A percentile compares a stretch with the other conserved stretches of the same genome.
Conservation (phyloP, 2,329 filamentous ascomycete genomes). For the Erysiphe pulchra region DNA sequence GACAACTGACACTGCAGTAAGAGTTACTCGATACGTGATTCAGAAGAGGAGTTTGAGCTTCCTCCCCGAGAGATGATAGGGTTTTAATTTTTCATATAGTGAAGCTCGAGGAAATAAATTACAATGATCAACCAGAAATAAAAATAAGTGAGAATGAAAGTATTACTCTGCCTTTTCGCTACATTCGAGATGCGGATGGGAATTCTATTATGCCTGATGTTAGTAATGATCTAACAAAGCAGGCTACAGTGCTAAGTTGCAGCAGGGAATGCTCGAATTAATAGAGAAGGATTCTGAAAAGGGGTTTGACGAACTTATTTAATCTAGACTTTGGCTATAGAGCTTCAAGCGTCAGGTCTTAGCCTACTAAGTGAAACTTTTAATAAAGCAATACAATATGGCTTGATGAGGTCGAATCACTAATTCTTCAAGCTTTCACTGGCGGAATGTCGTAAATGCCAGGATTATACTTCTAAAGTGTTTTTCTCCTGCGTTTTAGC, state of each 20-base stretch:
- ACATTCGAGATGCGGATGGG: slow-evolving; percentile 51
- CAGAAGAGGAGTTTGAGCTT: slow-evolving; percentile 45
- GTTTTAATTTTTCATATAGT: slow-evolving; percentile 21
- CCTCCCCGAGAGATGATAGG: no score
- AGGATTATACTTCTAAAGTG: no score
- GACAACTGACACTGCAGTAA: slow-evolving; percentile 92
- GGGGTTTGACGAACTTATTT: slow-evolving; percentile 66
- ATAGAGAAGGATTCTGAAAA: slow-evolving; percentile 90
- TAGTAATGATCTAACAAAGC: slow-evolving; percentile 11
- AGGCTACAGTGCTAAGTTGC: not conserved
- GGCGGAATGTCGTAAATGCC: no score
- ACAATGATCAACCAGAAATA: slow-evolving; percentile 72
- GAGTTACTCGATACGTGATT: slow-evolving; percentile 73
- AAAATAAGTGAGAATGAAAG: slow-evolving; percentile 78
- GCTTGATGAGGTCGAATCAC: no score
- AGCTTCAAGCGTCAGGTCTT: no score
- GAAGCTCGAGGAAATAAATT: slow-evolving; percentile 51
- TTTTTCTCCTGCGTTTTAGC: no score
- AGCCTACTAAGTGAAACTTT: no score
- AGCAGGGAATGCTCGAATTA: slow-evolving; percentile 66
- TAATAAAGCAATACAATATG: no score
- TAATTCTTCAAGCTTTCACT: no score
- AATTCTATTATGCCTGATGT: slow-evolving; percentile 82
- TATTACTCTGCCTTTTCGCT: slow-evolving; percentile 94
- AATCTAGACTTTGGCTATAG: slow-evolving; percentile 1